Conservation (phyloP, 768 basidiomycete genomes). For the Suillus subalutaceus region DNA sequence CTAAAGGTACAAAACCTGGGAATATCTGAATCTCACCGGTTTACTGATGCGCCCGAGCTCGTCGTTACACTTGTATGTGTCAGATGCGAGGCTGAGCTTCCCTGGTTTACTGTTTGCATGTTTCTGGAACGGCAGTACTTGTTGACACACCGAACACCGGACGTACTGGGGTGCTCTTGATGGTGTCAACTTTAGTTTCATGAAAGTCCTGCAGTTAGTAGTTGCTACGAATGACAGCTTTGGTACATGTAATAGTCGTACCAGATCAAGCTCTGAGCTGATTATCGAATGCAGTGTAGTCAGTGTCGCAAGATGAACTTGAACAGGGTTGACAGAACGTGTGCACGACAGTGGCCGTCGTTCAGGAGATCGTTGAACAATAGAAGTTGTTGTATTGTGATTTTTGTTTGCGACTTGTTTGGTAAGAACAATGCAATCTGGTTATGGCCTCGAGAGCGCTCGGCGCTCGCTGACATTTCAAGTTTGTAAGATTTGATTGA, state of each 20-base stretch:
- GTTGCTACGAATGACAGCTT: neutral
- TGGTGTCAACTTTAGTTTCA: neutral
- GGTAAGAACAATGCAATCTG: slow-evolving; percentile 1
- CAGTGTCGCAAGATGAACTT: neutral
- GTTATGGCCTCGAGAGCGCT: neutral
- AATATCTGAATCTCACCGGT: no score
- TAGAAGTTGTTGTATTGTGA: neutral
- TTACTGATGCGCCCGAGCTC: neutral
- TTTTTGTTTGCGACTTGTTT: slow-evolving; percentile 4
- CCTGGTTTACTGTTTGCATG: neutral
- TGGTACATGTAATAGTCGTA: neutral
- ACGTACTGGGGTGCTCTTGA: neutral
- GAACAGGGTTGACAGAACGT: neutral
- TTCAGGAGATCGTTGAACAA: slow-evolving; percentile 6
- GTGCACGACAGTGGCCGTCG: neutral
- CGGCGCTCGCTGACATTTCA: neutral
- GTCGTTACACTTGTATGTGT: neutral
- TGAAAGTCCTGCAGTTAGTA: neutral
- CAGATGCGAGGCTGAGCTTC: neutral
- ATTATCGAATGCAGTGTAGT: neutral
- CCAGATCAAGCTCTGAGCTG: neutral
- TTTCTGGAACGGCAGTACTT: neutral
- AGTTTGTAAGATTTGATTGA: neutral
- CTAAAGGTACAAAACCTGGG: no score
- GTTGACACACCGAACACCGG: neutral